A percentile compares a stretch with the other conserved stretches of the same genome.
phyloP scores from a whole-genome alignment of 257 asterid genomes.

The Nicotiana noctiflora region DNA sequence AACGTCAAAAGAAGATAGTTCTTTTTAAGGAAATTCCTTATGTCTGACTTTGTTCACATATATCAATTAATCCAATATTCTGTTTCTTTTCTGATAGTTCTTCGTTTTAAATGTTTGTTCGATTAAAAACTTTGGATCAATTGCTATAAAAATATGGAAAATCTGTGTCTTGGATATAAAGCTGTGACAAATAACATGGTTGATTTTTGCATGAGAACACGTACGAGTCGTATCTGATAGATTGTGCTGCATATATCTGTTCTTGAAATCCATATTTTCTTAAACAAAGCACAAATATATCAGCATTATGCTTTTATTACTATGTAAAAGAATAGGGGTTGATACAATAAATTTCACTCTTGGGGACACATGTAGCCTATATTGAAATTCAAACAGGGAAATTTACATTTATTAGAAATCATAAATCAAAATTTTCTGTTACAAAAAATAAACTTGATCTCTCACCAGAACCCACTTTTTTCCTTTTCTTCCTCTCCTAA shows the following conservation, averaged over 20 bases:
- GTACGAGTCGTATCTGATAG: background rate
- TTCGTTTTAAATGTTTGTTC: background rate
- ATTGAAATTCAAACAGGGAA: constrained; percentile 1
- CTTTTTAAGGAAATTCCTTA: constrained; percentile 7
- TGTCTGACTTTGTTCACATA: background rate
- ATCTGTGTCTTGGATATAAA: background rate
- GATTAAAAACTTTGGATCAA: background rate
- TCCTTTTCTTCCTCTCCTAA: background rate
- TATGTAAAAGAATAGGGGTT: background rate
- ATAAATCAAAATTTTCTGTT: background rate
- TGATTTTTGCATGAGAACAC: background rate
- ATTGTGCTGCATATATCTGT: background rate
- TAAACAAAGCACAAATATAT: background rate
- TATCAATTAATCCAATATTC: background rate
- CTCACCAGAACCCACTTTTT: background rate
- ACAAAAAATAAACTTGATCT: background rate
- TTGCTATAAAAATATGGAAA: background rate
- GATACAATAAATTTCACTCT: background rate
- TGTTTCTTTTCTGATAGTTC: background rate
- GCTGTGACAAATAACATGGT: background rate
- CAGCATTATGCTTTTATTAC: background rate
- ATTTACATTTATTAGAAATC: background rate
- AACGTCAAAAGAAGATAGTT: background rate
- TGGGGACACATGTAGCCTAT: constrained; percentile 4
- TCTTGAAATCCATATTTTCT: background rate